Conservation (phyloP, 1,139 yeast species). For the Sugiyamaella pinicola region DNA sequence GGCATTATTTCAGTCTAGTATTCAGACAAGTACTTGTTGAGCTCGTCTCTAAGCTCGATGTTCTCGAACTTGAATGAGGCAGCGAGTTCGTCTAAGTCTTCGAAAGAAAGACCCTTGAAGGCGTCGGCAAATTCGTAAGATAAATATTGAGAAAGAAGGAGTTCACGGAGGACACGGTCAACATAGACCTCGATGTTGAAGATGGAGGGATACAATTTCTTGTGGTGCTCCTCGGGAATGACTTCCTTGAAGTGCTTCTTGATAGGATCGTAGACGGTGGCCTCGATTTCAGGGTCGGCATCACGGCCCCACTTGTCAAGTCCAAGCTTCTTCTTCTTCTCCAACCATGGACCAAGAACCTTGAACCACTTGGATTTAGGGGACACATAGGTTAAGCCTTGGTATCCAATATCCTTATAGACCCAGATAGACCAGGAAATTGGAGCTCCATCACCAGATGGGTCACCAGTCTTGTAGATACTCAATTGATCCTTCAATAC, state of each 20-base stretch:
- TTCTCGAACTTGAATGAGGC: slow-evolving; percentile 51
- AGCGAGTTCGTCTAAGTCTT: slow-evolving; percentile 51
- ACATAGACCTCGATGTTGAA: slow-evolving; percentile 46
- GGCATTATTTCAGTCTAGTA: slow-evolving; percentile 13
- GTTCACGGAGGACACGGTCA: slow-evolving; percentile 46
- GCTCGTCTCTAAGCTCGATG: slow-evolving; percentile 45
- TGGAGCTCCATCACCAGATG: slow-evolving; percentile 50
- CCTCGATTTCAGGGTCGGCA: slow-evolving; percentile 45
- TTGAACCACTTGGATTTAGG: slow-evolving; percentile 49
- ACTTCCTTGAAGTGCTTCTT: slow-evolving; percentile 45
- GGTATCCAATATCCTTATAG: slow-evolving; percentile 54
- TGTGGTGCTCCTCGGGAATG: slow-evolving; percentile 45
- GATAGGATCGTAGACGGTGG: slow-evolving; percentile 42
- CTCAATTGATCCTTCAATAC: slow-evolving; percentile 50
- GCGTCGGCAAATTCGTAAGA: slow-evolving; percentile 49
- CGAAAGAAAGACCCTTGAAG: slow-evolving; percentile 45
- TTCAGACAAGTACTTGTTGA: slow-evolving; percentile 43
- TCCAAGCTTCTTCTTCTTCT: slow-evolving; percentile 49
- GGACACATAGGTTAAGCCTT: slow-evolving; percentile 50
- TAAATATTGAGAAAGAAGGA: slow-evolving; percentile 47
- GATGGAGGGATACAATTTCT: slow-evolving; percentile 45
- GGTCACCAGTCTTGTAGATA: slow-evolving; percentile 48
- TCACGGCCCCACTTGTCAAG: slow-evolving; percentile 54
- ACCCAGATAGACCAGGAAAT: slow-evolving; percentile 55
- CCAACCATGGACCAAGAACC: slow-evolving; percentile 47